These are phyloP conservation scores for Knufia petricola DNA, from an alignment of 2,329 filamentous ascomycete genomes.

Conservation along the genomic window DNA sequence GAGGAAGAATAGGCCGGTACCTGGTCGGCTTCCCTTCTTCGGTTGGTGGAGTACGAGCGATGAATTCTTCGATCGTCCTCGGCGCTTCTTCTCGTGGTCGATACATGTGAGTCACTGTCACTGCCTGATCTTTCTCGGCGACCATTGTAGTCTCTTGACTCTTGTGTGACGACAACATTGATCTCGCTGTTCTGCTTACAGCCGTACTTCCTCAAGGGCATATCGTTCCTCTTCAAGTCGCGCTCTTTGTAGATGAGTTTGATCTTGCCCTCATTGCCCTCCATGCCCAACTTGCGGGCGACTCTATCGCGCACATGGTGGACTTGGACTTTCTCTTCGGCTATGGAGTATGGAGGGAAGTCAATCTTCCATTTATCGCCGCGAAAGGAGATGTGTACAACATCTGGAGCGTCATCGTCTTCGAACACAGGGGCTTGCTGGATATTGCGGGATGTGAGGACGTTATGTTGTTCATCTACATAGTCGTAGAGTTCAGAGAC, in stretches of 20 bases:
- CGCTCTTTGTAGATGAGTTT: conserved; percentile 40
- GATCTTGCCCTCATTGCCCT: conserved; percentile 28
- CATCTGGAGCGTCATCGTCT: conserved; percentile 33
- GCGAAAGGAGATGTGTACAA: conserved; percentile 35
- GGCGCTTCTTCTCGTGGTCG: not conserved
- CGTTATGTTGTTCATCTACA: conserved; percentile 6
- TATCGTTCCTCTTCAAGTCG: conserved; percentile 33
- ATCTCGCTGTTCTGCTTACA: conserved; percentile 41
- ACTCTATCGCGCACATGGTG: conserved; percentile 33
- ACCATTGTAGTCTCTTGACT: conserved; percentile 16
- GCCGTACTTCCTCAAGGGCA: conserved; percentile 33
- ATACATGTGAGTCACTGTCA: conserved; percentile 14
- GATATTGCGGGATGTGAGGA: not conserved
- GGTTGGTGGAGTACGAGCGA: conserved; percentile 9
- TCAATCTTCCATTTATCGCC: conserved; percentile 33
- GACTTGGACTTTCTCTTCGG: conserved; percentile 35
- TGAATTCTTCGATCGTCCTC: conserved; percentile 13
- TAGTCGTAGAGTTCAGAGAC: conserved; percentile 8
- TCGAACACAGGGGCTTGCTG: conserved; percentile 9
- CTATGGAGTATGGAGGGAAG: conserved; percentile 39
- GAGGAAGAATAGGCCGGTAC: conserved; percentile 5
- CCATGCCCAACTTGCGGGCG: conserved; percentile 29
- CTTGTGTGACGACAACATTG: conserved; percentile 26
- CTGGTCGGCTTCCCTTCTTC: conserved; percentile 9
- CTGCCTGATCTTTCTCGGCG: conserved; percentile 19